Evolutionary conservation across 2,329 filamentous ascomycete species (phyloP).

Genomic region (Rutstroemia sp.): DNA sequence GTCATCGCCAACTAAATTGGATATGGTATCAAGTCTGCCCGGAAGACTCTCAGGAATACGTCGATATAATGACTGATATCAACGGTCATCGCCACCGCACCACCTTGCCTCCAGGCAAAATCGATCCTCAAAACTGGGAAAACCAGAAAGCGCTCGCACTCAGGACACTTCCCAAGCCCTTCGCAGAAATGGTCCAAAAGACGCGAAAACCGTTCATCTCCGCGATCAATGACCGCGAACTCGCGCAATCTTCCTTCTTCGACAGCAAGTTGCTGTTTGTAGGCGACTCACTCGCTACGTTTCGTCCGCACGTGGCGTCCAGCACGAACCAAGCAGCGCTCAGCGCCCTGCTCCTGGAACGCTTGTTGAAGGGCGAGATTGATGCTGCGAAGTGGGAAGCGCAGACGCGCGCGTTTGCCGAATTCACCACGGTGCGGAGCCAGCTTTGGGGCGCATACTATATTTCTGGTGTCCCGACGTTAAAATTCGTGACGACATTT

Average conservation of each 20-base stretch:
- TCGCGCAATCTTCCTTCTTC: slow-evolving; percentile 1
- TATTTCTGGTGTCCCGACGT: neutral
- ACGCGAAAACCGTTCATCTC: slow-evolving; percentile 8
- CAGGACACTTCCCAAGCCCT: neutral
- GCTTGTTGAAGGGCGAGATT: slow-evolving; percentile 5
- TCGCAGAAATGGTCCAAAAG: slow-evolving; percentile 10
- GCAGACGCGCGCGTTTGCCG: neutral
- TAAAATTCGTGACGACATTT: neutral
- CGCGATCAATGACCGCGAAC: neutral
- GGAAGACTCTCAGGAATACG: neutral
- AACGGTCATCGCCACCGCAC: neutral
- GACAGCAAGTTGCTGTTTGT: slow-evolving; percentile 11
- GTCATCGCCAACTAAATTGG: neutral
- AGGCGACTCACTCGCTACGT: slow-evolving; percentile 5
- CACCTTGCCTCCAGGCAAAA: neutral
- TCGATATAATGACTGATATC: neutral
- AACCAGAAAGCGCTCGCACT: neutral
- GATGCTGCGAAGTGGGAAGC: neutral
- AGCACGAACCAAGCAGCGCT: slow-evolving; percentile 11
- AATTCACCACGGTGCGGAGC: neutral
- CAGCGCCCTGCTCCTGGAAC: slow-evolving; percentile 1
- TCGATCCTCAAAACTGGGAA: neutral
- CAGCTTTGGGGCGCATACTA: slow-evolving; percentile 6
- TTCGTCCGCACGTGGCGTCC: slow-evolving; percentile 7
- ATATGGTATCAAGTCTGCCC: neutral